Base-by-base conservation (phyloP, 129 eudicot genomes). In the Ambrosia trifida region DNA sequence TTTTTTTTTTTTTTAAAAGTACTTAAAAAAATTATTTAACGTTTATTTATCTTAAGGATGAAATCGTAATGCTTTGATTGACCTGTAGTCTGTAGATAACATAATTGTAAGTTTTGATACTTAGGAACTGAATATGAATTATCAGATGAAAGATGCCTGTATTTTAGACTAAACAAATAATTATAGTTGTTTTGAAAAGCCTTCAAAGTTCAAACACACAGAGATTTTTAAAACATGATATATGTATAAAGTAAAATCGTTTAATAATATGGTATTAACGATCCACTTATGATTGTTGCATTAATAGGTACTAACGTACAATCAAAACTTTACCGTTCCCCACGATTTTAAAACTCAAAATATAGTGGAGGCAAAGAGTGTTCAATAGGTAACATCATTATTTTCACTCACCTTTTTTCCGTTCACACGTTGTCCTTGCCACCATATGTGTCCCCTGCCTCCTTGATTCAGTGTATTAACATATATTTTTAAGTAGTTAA, bases 321-420 rank as follows among this genome's bases (percentile, higher is more conserved):
- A 57, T 10, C 38, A 24, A 66, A 66, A 46, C 40, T 13, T 24
- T 17, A 28, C 57, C 30, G 45, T 45, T 66, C 36, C 36, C 36
- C 46, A 24, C 46, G 41, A 20, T 66, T 67, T 36, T 28, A 67
- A 67, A 67, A 45, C 72, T 67, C 72, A 67, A 67, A 67, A 67
- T 67, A 45, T 30, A 30, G 14, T 28, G 72, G 72, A 30, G 59
- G 59, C 58, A 67, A 67, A 40, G 46, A 30, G 59, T 12, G 44
- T 46, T 40, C 38, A 46, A 45, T 24, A 44, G 28, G 72, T 67
- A 67, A 67, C 72, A 67, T 67, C 72, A 67, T 45, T 67, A 66
- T 45, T 24, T 0, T 24, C 57, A 45, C 38, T 7, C 47, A 8
- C 58, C 72, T 47, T 46, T 46, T 67, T 45, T 14, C 40, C 43